Evolutionary conservation across 176 grass and related monocot species (phyloP), one percentile per base, ranked within the genome.

Genomic region (Cocos nucifera): DNA sequence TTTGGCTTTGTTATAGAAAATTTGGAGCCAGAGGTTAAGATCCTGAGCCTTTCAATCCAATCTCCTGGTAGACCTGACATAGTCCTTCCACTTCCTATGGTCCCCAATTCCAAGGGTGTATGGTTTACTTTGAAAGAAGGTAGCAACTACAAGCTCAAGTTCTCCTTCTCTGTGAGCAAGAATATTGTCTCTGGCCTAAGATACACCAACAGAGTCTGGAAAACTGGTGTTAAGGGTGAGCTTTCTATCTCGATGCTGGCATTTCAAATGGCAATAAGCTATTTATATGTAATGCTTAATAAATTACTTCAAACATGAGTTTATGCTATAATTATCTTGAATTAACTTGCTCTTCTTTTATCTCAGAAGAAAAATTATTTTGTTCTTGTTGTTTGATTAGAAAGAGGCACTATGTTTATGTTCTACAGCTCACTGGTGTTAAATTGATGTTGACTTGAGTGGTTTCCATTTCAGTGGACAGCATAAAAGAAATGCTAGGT

Each of bases 141-240:
- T 18, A 89, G 84, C 71, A 70, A 29, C 10, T 92, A 93, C 85
- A 75, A 67, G 49, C 94, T 98, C 76, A 98, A 91, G 74, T 98
- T 98, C 88, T 76, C 82, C 85, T 93, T 98, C 66, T 78, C 78
- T 26, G 84, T 98, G 73, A 76, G 30, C 73, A 83, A 86, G 71
- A 98, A 98, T 67, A 98, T 98, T 63, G 94, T 98, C 73, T 89
- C 88, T 62, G 94, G 94, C 57, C 85, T 98, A 52, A 78, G 76
- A 16, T 98, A 98, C 79, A 92, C 88, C 63, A 98, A 93, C 82
- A 80, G 82, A 44, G 88, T 98, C 63, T 98, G 94, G 94, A 98
- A 98, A 74, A 86, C 88, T 15, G 88, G 84, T 19, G 21, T 98
- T 70, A 92, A 81, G 72, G 94, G 94, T 89, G 69, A 28, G 44